These are phyloP conservation scores for Neurospora sp. DNA, from an alignment of 495 filamentous ascomycete genomes.

Conservation along the genomic window DNA sequence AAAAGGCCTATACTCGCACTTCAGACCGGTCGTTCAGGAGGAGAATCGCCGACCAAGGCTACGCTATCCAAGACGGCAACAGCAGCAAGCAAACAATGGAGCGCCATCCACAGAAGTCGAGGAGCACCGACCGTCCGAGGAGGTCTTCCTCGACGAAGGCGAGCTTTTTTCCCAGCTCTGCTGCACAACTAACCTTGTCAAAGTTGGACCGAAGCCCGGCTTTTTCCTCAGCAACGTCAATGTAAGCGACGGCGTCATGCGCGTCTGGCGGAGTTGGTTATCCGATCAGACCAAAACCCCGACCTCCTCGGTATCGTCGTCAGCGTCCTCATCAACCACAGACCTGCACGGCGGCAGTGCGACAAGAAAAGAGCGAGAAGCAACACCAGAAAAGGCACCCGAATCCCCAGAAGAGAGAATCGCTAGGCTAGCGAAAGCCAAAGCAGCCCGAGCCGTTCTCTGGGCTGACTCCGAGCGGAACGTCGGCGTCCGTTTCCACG, in stretches of 20 bases:
- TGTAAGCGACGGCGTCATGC: conserved; percentile 52
- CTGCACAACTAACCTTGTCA: conserved; percentile 57
- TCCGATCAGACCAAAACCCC: conserved; percentile 23
- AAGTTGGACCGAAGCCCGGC: conserved; percentile 47
- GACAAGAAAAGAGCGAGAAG: not conserved
- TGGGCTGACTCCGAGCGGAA: conserved; percentile 48
- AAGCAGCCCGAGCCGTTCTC: conserved; percentile 25
- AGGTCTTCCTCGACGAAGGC: conserved; percentile 53
- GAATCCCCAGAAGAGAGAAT: not conserved
- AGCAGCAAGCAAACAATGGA: not conserved
- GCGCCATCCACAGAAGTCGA: conserved; percentile 10
- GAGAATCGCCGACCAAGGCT: conserved; percentile 29
- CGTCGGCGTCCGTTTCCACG: conserved; percentile 49
- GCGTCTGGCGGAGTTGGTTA: conserved; percentile 63
- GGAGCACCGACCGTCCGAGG: conserved; percentile 34
- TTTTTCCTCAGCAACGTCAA: conserved; percentile 51
- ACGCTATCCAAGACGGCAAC: conserved; percentile 19
- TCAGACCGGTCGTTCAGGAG: conserved; percentile 45
- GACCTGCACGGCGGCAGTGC: not conserved
- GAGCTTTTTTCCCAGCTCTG: conserved; percentile 67
- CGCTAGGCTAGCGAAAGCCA: not conserved
- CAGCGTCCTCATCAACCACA: not conserved
- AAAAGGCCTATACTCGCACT: conserved; percentile 40
- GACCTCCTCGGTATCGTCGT: not conserved
- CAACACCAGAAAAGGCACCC: not conserved